Percentiles rank a stretch among this genome's conserved stretches.
phyloP scores from a whole-genome alignment of 371 early-diverging fungal genomes.

The Mortierella sp. region DNA sequence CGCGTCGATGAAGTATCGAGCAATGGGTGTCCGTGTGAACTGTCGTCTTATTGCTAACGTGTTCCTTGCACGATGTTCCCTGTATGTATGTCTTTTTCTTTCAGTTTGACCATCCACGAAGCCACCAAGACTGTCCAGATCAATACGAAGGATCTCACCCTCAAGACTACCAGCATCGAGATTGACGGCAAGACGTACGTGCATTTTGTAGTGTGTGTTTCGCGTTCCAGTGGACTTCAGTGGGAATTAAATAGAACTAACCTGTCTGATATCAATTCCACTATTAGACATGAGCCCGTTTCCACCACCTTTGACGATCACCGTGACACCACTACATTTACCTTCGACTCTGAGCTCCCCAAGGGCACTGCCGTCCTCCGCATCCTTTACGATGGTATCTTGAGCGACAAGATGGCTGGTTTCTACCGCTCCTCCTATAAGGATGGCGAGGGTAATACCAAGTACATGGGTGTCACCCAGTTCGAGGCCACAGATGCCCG shows the following conservation, averaged over 20 bases:
- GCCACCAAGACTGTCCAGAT: conserved; percentile 64
- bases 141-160: conserved; percentile 68
- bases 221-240: no score
- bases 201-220: no score
- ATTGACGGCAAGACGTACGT: conserved; percentile 31
- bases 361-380: conserved; percentile 63
- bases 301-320: conserved; percentile 66
- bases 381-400: conserved; percentile 73
- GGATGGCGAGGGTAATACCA: conserved; percentile 69
- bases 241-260: no score
- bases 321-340: conserved; percentile 69
- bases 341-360: conserved; percentile 63
- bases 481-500: conserved; percentile 96
- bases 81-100: not conserved
- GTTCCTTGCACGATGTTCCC: no score
- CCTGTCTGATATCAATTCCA: not conserved
- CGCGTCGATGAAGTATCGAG: no score
- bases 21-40: no score
- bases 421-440: conserved; percentile 85
- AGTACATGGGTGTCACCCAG: conserved; percentile 86
- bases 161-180: conserved; percentile 52
- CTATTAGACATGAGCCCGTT: conserved; percentile 22
- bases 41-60: no score
- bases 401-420: conserved; percentile 88
- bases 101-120: conserved; percentile 62